phyloP scores from a whole-genome alignment of 768 basidiomycete species.

The Macrolepiota fuliginosa region DNA sequence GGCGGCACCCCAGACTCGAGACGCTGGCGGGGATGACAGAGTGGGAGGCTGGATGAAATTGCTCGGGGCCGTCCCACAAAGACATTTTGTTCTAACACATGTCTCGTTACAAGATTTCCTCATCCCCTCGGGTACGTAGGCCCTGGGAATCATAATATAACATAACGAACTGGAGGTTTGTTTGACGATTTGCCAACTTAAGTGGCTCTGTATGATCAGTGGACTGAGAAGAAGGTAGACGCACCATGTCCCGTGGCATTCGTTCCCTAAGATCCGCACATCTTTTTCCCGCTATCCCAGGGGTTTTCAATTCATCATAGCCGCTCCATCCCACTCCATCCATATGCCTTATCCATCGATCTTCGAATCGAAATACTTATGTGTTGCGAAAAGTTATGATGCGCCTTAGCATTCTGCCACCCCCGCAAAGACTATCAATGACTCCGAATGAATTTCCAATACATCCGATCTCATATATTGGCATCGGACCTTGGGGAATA shows the following conservation, averaged over 20 bases:
- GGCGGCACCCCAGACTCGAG: too few species aligned
- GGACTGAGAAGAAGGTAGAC: neutral
- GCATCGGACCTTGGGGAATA: neutral
- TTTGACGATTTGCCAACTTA: too few species aligned
- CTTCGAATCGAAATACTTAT: neutral
- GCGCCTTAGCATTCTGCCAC: neutral
- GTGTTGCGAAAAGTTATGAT: neutral
- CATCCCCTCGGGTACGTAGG: too few species aligned
- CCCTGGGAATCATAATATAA: too few species aligned
- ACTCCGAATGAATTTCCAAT: neutral
- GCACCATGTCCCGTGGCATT: neutral
- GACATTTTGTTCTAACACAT: too few species aligned
- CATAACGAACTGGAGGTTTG: too few species aligned
- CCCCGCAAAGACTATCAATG: neutral
- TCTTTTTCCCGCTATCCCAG: neutral
- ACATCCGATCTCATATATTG: neutral
- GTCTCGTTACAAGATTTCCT: too few species aligned
- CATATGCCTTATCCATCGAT: neutral
- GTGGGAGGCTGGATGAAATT: too few species aligned
- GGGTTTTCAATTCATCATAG: too few species aligned
- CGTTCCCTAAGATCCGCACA: neutral
- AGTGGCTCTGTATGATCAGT: too few species aligned
- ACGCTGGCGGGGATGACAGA: too few species aligned
- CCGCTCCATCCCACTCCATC: neutral
- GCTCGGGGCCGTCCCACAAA: too few species aligned